Conservation (phyloP, 495 filamentous ascomycete species). For the Pseudevernia furfuracea region DNA sequence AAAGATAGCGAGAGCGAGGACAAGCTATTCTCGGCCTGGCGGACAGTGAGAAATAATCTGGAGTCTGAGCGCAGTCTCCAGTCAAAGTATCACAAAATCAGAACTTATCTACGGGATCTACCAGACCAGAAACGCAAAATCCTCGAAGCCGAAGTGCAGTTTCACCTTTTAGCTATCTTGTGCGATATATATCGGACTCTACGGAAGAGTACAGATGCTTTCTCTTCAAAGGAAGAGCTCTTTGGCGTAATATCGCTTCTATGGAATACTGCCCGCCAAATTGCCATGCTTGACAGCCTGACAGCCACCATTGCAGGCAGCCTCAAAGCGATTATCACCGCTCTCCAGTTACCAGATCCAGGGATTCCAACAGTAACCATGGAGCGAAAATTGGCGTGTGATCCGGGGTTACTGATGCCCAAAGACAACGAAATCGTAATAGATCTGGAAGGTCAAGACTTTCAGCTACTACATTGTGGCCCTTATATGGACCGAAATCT, state of each 20-base stretch:
- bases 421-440: slow-evolving; percentile 24
- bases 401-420: slow-evolving; percentile 26
- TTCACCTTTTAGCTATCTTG: slow-evolving; percentile 34
- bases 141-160: slow-evolving; percentile 33
- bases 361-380: slow-evolving; percentile 15
- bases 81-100: slow-evolving; percentile 30
- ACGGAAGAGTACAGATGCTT: slow-evolving; percentile 24
- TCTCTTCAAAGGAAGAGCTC: slow-evolving; percentile 15
- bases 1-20: slow-evolving; percentile 30
- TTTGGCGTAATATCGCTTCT: slow-evolving; percentile 21
- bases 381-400: slow-evolving; percentile 36
- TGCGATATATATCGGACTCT: slow-evolving; percentile 28
- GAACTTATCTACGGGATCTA: slow-evolving; percentile 30
- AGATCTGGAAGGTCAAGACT: slow-evolving; percentile 36
- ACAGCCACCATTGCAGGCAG: slow-evolving; percentile 31
- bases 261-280: slow-evolving; percentile 23
- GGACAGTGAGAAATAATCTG: slow-evolving; percentile 27
- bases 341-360: slow-evolving; percentile 30
- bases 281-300: slow-evolving; percentile 18
- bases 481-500: slow-evolving; percentile 68
- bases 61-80: slow-evolving; percentile 27
- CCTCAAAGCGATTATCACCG: slow-evolving; percentile 25
- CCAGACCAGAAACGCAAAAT: slow-evolving; percentile 22
- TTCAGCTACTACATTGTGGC: slow-evolving; percentile 59
- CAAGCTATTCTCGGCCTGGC: slow-evolving; percentile 31